Conservation (phyloP, 1,139 yeast genomes). For the Hanseniaspora uvarum region DNA sequence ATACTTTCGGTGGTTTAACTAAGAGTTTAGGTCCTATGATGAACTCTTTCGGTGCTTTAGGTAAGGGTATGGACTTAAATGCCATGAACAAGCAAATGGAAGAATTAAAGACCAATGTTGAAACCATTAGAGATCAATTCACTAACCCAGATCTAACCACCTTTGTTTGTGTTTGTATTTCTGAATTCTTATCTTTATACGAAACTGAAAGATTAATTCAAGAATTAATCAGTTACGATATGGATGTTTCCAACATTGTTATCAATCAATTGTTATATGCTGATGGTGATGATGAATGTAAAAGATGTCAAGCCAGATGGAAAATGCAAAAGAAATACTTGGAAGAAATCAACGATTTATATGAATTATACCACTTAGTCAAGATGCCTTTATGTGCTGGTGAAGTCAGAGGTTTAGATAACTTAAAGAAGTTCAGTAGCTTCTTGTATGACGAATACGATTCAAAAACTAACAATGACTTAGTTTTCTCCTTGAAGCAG, state of each 20-base stretch:
- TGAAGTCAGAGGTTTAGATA: constrained; percentile 85
- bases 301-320: constrained; percentile 85
- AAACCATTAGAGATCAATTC: constrained; percentile 86
- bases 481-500: constrained; percentile 15
- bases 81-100: constrained; percentile 74
- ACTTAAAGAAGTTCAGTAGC: constrained; percentile 65
- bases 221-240: constrained; percentile 84
- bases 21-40: constrained; percentile 87
- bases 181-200: constrained; percentile 87
- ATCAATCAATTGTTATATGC: constrained; percentile 89
- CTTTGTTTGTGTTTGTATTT: constrained; percentile 91
- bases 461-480: constrained; percentile 48
- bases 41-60: constrained; percentile 39
- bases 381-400: constrained; percentile 90
- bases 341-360: constrained; percentile 87
- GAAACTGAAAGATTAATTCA: constrained; percentile 97
- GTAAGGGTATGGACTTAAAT: constrained; percentile 46
- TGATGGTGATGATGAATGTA: constrained; percentile 56
- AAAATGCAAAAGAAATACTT: constrained; percentile 91
- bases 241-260: constrained; percentile 92
- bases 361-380: constrained; percentile 88
- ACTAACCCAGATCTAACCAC: constrained; percentile 94
- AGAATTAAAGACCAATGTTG: constrained; percentile 71
- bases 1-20: constrained; percentile 76
- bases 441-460: constrained; percentile 61